Percentiles rank a stretch among this genome's conserved stretches.
phyloP scores from a whole-genome alignment of 306 rosid species.

The Cyclanthera cordifolia region DNA sequence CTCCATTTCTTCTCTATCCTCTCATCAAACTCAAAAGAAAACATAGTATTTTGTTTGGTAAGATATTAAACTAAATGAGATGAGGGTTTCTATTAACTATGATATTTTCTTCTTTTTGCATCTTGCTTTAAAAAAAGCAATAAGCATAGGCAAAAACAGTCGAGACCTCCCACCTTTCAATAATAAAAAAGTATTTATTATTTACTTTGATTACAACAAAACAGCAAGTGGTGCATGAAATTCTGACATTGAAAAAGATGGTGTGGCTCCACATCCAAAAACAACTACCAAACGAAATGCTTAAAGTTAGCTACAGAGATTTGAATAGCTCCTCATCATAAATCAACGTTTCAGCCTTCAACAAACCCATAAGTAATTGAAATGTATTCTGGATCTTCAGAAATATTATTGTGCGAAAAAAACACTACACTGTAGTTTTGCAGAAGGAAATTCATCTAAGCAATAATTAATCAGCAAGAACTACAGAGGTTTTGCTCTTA shows the following conservation, averaged over 20 bases:
- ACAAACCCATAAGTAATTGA: too few species aligned
- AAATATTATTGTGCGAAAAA: too few species aligned
- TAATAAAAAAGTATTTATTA: neutral
- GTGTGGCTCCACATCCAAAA: constrained; percentile 1
- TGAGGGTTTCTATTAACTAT: neutral
- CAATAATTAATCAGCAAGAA: neutral
- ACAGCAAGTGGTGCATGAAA: neutral
- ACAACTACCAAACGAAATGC: neutral
- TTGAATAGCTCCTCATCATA: neutral
- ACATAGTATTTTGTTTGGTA: too few species aligned
- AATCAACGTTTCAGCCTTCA: neutral
- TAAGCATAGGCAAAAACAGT: neutral
- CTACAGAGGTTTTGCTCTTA: constrained; percentile 7
- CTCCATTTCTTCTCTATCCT: too few species aligned
- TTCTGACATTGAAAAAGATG: neutral
- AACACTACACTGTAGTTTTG: too few species aligned
- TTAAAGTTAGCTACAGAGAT: constrained; percentile 1
- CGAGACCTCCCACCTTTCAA: neutral
- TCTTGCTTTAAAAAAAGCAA: neutral
- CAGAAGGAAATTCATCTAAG: too few species aligned
- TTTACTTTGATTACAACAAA: neutral
- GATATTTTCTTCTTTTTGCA: neutral
- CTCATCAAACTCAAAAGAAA: too few species aligned
- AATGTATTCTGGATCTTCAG: too few species aligned
- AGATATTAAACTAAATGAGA: neutral